Percentiles rank a stretch among this genome's conserved stretches.
Evolutionary conservation across 306 rosid species (phyloP).

Genomic region (Malus sylvestris): DNA sequence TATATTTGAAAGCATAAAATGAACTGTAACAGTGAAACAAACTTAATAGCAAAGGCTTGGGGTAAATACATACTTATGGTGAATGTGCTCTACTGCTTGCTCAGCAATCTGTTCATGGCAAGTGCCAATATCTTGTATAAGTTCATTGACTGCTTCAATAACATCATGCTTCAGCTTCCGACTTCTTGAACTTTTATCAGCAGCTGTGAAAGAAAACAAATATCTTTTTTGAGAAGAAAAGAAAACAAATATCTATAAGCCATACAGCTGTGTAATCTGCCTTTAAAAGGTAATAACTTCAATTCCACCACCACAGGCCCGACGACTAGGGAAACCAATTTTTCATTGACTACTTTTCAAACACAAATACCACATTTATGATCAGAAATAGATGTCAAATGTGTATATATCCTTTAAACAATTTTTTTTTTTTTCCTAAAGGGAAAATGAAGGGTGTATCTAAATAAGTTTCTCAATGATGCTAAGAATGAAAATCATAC

Average conservation of each 20-base stretch:
- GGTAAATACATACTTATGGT: conserved; percentile 66
- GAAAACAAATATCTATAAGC: conserved; percentile 1
- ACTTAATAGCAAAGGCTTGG: conserved; percentile 7
- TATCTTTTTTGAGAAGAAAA: too few relatives aligned
- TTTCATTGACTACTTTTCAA: neutral
- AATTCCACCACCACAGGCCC: neutral
- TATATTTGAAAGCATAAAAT: neutral
- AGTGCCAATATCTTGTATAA: conserved; percentile 78
- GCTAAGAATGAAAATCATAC: conserved; percentile 36
- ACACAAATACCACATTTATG: neutral
- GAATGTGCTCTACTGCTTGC: conserved; percentile 99
- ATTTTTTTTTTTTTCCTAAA: neutral
- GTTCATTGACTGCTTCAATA: conserved; percentile 96
- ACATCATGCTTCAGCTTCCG: conserved; percentile 93
- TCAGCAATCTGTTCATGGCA: conserved; percentile 94
- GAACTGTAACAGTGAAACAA: conserved; percentile 4
- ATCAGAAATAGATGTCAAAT: neutral
- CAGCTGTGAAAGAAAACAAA: conserved; percentile 46
- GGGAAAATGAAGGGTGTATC: neutral
- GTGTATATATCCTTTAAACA: neutral
- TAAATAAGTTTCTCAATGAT: neutral
- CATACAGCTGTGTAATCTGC: neutral
- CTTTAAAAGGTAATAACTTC: neutral
- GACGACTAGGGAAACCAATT: neutral
- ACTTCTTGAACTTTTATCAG: conserved; percentile 75